Conservation (phyloP, 2,329 filamentous ascomycete genomes). For the Diaporthe sp. region DNA sequence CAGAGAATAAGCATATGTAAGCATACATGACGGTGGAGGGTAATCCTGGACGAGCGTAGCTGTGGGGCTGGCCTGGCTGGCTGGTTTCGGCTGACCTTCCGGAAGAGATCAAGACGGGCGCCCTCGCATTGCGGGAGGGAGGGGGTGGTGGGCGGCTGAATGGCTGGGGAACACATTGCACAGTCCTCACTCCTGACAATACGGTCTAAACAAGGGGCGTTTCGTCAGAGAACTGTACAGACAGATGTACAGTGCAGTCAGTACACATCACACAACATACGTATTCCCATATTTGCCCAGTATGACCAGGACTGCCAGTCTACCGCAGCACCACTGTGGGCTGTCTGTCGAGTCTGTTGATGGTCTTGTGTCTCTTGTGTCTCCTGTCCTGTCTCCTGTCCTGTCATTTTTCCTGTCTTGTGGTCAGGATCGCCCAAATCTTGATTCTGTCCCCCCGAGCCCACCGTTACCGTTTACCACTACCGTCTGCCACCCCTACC, state of each 20-base stretch:
- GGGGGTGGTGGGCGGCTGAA: slow-evolving; percentile 35
- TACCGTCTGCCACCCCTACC: slow-evolving; percentile 1
- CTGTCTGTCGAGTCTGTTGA: background rate
- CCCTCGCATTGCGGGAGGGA: slow-evolving; percentile 27
- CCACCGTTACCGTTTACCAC: background rate
- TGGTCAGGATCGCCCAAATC: slow-evolving; percentile 7
- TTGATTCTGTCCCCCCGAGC: slow-evolving; percentile 9
- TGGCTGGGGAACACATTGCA: background rate
- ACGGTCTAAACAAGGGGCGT: slow-evolving; percentile 6
- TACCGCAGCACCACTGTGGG: slow-evolving; percentile 4
- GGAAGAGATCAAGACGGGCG: slow-evolving; percentile 29
- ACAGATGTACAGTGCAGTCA: background rate
- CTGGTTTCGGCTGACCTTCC: slow-evolving; percentile 27
- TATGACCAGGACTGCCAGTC: background rate
- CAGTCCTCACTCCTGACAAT: background rate
- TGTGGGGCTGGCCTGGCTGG: slow-evolving; percentile 9
- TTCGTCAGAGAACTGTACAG: background rate
- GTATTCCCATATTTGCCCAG: background rate
- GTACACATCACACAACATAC: background rate
- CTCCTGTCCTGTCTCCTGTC: slow-evolving; percentile 1
- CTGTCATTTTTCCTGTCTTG: background rate
- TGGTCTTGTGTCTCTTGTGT: background rate
- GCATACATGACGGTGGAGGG: slow-evolving; percentile 20
- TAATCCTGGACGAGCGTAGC: slow-evolving; percentile 6
- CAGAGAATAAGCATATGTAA: slow-evolving; percentile 23